phyloP scores from a whole-genome alignment of 495 filamentous ascomycete genomes.

The Astrothelium macrocarpum region DNA sequence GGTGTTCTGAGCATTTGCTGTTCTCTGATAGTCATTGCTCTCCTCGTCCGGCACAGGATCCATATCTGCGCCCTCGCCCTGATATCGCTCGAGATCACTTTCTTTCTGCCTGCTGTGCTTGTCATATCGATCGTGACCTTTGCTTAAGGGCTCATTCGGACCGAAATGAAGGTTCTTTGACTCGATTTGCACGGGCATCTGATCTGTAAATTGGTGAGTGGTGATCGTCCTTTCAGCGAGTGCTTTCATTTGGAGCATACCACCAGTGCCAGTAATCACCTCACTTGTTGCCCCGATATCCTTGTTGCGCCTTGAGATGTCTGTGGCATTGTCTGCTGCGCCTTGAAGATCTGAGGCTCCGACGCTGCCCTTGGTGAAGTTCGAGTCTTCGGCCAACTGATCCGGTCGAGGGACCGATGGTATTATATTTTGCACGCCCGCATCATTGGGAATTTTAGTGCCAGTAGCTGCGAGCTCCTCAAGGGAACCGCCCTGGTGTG shows the following conservation, averaged over 20 bases:
- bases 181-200: constrained; percentile 31
- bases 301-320: constrained; percentile 41
- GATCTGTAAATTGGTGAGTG: not conserved
- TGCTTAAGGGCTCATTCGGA: constrained; percentile 32
- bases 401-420: constrained; percentile 49
- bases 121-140: constrained; percentile 31
- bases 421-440: constrained; percentile 42
- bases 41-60: constrained; percentile 19
- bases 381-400: constrained; percentile 33
- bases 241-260: constrained; percentile 29
- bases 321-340: constrained; percentile 44
- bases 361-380: constrained; percentile 13
- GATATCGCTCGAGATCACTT: constrained; percentile 35
- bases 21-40: constrained; percentile 4
- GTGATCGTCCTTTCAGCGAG: not conserved
- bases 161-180: constrained; percentile 36
- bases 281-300: constrained; percentile 41
- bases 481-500: constrained; percentile 33
- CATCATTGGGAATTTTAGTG: constrained; percentile 46
- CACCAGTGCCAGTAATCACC: constrained; percentile 43
- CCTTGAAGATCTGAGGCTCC: constrained; percentile 31
- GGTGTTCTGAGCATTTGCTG: not conserved
- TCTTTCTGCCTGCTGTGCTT: constrained; percentile 38
- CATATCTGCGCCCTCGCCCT: constrained; percentile 13
- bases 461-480: constrained; percentile 45